These are phyloP conservation scores for Xylaria polymorpha DNA, from an alignment of 2,329 filamentous ascomycete species.

Conservation along the genomic window DNA sequence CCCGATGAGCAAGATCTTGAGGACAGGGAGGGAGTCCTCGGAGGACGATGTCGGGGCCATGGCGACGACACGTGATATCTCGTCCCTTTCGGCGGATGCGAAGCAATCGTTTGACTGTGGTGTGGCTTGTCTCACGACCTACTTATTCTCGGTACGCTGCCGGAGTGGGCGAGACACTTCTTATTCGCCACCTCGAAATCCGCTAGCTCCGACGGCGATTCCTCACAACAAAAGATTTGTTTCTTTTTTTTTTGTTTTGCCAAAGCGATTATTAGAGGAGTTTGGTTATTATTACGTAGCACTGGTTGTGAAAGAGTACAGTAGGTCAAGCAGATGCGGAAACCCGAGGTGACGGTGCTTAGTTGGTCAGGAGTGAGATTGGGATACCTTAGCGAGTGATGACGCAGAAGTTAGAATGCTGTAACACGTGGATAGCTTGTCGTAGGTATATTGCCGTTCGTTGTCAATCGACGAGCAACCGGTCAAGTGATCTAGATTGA, in stretches of 20 bases:
- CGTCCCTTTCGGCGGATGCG: not conserved
- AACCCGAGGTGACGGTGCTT: not conserved
- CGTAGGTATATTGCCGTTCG: not conserved
- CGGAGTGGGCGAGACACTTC: slow-evolving; percentile 2
- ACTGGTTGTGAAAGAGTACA: not conserved
- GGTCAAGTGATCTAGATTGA: not conserved
- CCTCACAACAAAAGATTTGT: not conserved
- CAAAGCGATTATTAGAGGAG: not conserved
- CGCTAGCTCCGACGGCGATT: slow-evolving; percentile 7
- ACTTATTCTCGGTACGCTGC: not conserved
- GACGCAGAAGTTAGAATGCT: slow-evolving; percentile 12
- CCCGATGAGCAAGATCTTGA: slow-evolving; percentile 67
- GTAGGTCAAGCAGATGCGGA: not conserved
- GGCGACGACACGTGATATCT: slow-evolving; percentile 3
- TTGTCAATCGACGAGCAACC: not conserved
- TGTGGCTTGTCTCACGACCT: not conserved
- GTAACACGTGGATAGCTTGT: slow-evolving; percentile 23
- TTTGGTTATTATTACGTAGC: not conserved
- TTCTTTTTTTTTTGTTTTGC: no score
- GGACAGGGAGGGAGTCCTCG: slow-evolving; percentile 59
- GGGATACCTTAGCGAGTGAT: slow-evolving; percentile 6
- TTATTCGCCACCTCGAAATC: slow-evolving; percentile 4
- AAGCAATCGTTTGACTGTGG: not conserved
- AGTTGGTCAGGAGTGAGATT: not conserved
- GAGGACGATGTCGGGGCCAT: slow-evolving; percentile 53